These are phyloP conservation scores for Verticillium nubilum DNA, from an alignment of 2,329 filamentous ascomycete genomes.

Conservation along the genomic window DNA sequence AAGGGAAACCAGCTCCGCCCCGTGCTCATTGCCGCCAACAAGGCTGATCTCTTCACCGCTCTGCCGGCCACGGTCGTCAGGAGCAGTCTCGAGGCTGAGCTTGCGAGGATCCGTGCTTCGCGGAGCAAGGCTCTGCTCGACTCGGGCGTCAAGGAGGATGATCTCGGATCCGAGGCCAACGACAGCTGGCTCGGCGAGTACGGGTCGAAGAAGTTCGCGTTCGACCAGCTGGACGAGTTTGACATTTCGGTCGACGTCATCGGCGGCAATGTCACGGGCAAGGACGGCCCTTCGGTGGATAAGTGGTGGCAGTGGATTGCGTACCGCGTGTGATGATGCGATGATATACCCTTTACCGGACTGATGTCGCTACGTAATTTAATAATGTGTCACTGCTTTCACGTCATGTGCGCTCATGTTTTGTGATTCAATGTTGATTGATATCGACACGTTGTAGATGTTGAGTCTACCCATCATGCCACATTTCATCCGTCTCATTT, in stretches of 20 bases:
- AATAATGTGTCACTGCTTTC: not conserved
- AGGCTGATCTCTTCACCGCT: constrained; percentile 92
- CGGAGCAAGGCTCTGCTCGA: constrained; percentile 78
- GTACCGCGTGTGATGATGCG: constrained; percentile 36
- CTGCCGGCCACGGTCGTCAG: constrained; percentile 73
- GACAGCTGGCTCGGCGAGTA: constrained; percentile 83
- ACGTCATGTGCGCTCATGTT: not conserved
- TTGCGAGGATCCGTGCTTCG: constrained; percentile 70
- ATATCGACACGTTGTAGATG: constrained; percentile 23
- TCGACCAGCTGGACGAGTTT: constrained; percentile 77
- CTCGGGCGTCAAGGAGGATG: constrained; percentile 66
- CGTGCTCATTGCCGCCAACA: constrained; percentile 86
- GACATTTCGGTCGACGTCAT: constrained; percentile 72
- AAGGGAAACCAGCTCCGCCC: constrained; percentile 50
- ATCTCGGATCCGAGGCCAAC: constrained; percentile 60
- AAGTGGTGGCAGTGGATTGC: constrained; percentile 93
- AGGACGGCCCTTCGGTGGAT: constrained; percentile 58
- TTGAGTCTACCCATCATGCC: constrained; percentile 31
- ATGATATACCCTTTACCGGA: not conserved
- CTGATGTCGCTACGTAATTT: not conserved
- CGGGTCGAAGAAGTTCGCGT: constrained; percentile 71
- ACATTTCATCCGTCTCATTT: constrained; percentile 1
- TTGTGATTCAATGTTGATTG: not conserved
- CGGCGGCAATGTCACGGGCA: constrained; percentile 62
- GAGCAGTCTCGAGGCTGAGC: constrained; percentile 70